Evolutionary conservation across 2,329 filamentous ascomycete species (phyloP).

Genomic region (Fonsecaea monophora): DNA sequence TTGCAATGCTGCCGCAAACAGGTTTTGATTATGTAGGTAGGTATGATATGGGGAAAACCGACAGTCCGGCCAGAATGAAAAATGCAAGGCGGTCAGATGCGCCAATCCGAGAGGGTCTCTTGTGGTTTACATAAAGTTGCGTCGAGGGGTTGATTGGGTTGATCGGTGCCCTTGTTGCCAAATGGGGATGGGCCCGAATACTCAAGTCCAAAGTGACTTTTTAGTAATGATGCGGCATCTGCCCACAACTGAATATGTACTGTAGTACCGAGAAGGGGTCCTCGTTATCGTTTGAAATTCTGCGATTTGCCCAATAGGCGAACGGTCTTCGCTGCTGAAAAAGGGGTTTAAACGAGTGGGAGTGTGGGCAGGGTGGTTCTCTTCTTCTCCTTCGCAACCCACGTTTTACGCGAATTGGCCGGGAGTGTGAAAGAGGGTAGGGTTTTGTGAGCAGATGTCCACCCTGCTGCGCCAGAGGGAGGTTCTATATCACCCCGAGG

Average conservation of each 20-base stretch:
- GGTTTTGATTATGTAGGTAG: not conserved
- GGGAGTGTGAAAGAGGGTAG: not conserved
- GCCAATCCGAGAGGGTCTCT: not conserved
- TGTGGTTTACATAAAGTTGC: constrained; percentile 1
- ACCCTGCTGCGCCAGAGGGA: not conserved
- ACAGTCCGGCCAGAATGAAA: not conserved
- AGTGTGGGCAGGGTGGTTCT: not conserved
- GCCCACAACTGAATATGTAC: no score
- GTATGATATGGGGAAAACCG: not conserved
- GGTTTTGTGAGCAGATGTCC: not conserved
- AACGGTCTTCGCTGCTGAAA: not conserved
- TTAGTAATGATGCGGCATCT: not conserved
- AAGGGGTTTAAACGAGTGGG: not conserved
- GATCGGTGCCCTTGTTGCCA: not conserved
- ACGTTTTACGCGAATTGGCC: not conserved
- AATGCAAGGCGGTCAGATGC: not conserved
- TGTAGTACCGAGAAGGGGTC: no score
- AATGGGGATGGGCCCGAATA: not conserved
- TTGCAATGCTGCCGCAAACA: not conserved
- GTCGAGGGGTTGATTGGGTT: not conserved
- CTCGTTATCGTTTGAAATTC: no score
- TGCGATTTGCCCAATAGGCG: not conserved
- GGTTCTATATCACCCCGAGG: not conserved
- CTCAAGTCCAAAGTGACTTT: not conserved
- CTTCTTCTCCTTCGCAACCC: not conserved